A percentile compares a stretch with the other conserved stretches of the same genome.
Conservation (phyloP, 768 basidiomycete species). For the Auricularia sp. region DNA sequence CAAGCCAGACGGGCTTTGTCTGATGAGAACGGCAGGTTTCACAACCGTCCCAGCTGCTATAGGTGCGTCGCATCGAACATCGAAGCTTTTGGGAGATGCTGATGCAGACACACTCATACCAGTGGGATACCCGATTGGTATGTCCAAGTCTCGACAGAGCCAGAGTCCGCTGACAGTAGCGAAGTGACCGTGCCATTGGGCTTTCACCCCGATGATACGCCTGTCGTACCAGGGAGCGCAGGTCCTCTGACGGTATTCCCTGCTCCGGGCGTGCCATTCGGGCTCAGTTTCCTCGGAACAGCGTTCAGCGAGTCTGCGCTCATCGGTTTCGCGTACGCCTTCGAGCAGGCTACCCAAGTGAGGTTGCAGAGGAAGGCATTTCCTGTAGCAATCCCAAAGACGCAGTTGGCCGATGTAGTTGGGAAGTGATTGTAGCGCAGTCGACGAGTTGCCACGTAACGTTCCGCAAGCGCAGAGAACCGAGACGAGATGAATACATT, state of each 20-base stretch:
- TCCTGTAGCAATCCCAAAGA: conserved; percentile 45
- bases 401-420: conserved; percentile 33
- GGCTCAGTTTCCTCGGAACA: conserved; percentile 52
- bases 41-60: conserved; percentile 8
- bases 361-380: conserved; percentile 40
- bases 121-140: conserved; percentile 26
- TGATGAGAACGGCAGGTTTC: conserved; percentile 2
- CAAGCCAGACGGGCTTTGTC: background rate
- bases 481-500: too few relatives aligned
- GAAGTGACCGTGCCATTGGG: conserved; percentile 47
- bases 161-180: background rate
- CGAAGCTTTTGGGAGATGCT: background rate
- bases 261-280: conserved; percentile 50
- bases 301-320: conserved; percentile 51
- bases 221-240: conserved; percentile 23
- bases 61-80: conserved; percentile 20
- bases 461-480: too few relatives aligned
- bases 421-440: conserved; percentile 2
- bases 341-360: conserved; percentile 53
- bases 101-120: background rate
- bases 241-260: conserved; percentile 35
- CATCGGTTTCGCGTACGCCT: conserved; percentile 51
- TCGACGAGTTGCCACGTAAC: too few relatives aligned
- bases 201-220: conserved; percentile 40
- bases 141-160: conserved; percentile 10